Evolutionary conservation across 805 yeast species (phyloP).

Genomic region (Wickerhamiella qilinensis): DNA sequence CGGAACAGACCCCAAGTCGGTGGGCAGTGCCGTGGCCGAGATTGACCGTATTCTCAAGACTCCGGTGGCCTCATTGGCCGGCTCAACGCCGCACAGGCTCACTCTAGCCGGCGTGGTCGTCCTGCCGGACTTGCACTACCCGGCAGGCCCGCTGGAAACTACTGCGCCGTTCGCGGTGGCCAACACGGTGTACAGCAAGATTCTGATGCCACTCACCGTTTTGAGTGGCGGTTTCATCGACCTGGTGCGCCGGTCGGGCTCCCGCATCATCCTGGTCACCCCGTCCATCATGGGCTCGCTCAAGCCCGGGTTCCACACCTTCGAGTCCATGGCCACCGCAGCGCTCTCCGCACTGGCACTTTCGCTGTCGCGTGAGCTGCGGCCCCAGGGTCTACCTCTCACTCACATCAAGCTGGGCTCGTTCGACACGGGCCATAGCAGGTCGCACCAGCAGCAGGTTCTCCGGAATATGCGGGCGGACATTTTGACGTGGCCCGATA

Average conservation of each 20-base stretch:
- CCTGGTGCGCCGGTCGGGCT: conserved; percentile 33
- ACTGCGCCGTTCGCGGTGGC: conserved; percentile 37
- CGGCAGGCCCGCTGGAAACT: conserved; percentile 50
- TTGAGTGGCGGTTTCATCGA: conserved; percentile 40
- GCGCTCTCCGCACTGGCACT: conserved; percentile 26
- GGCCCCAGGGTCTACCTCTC: conserved; percentile 28
- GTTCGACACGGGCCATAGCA: conserved; percentile 17
- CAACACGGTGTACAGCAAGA: conserved; percentile 29
- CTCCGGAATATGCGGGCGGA: conserved; percentile 24
- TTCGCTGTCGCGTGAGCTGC: conserved; percentile 28
- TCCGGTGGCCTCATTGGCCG: conserved; percentile 43
- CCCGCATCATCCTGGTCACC: conserved; percentile 35
- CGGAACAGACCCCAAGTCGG: conserved; percentile 30
- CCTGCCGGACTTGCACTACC: conserved; percentile 53
- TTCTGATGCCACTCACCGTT: conserved; percentile 34
- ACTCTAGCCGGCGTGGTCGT: conserved; percentile 49
- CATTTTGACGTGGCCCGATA: conserved; percentile 27
- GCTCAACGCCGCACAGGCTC: conserved; percentile 39
- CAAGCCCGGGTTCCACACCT: conserved; percentile 44
- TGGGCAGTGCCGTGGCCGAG: conserved; percentile 32
- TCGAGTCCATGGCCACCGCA: conserved; percentile 40
- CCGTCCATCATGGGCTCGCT: conserved; percentile 42
- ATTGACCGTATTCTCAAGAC: conserved; percentile 34
- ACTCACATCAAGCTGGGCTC: conserved; percentile 33
- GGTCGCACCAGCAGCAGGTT: conserved; percentile 16